A percentile compares a stretch with the other conserved stretches of the same genome.
Evolutionary conservation across 495 filamentous ascomycete species (phyloP).

Genomic region (Astrothelium subdiscretum): DNA sequence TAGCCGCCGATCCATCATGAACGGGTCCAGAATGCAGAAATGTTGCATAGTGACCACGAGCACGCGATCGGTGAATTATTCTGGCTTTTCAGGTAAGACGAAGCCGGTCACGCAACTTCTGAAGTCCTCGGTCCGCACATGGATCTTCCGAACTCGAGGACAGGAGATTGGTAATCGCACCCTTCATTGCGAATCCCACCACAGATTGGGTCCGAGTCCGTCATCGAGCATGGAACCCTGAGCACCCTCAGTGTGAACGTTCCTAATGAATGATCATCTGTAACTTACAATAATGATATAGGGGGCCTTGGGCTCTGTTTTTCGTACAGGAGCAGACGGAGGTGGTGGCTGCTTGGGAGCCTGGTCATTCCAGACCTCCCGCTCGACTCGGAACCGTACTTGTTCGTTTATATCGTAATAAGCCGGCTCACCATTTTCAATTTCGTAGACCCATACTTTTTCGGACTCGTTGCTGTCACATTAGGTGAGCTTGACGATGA

Average conservation of each 20-base stretch:
- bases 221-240: slow-evolving; percentile 2
- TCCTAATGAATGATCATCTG: neutral
- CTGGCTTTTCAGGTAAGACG: too few species aligned
- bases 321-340: slow-evolving; percentile 28
- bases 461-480: slow-evolving; percentile 51
- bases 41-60: too few species aligned
- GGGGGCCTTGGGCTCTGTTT: slow-evolving; percentile 44
- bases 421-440: slow-evolving; percentile 48
- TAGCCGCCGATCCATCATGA: too few species aligned
- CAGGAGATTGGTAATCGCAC: too few species aligned
- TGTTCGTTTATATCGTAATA: slow-evolving; percentile 77
- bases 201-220: slow-evolving; percentile 1
- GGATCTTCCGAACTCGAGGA: too few species aligned
- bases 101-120: too few species aligned
- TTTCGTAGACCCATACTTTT: slow-evolving; percentile 70
- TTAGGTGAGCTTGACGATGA: slow-evolving; percentile 4
- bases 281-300: slow-evolving; percentile 54
- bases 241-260: neutral
- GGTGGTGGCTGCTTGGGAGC: slow-evolving; percentile 56
- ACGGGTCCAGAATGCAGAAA: too few species aligned
- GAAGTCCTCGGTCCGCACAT: too few species aligned
- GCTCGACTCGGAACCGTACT: slow-evolving; percentile 71
- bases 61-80: too few species aligned
- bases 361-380: slow-evolving; percentile 82
- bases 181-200: neutral